A percentile compares a stretch with the other conserved stretches of the same genome.
phyloP scores from a whole-genome alignment of 2,329 filamentous ascomycete genomes.

The Tolypocladium pustulatum region DNA sequence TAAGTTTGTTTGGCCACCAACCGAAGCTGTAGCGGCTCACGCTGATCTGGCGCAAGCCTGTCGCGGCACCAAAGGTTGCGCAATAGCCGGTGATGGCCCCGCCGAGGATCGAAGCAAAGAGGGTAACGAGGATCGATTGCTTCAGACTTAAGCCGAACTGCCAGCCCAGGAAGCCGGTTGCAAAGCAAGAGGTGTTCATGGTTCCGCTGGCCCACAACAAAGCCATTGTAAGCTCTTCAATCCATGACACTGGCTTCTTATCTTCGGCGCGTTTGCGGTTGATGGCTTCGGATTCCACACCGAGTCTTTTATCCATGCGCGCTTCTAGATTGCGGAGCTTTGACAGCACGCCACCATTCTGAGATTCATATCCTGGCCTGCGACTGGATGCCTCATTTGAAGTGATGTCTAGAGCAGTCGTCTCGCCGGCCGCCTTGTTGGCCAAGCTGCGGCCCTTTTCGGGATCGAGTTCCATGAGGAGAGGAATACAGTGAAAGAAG shows the following conservation, averaged over 20 bases:
- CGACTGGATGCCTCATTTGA: neutral
- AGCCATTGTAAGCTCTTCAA: conserved; percentile 36
- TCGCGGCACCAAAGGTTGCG: conserved; percentile 38
- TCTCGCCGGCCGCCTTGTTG: neutral
- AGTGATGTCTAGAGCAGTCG: neutral
- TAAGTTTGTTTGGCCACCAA: conserved; percentile 39
- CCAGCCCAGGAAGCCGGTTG: conserved; percentile 39
- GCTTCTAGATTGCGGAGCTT: conserved; percentile 29
- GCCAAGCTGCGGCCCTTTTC: neutral
- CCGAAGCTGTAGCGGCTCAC: conserved; percentile 38
- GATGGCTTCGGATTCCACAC: conserved; percentile 37
- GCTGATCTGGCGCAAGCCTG: conserved; percentile 39
- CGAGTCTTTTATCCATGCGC: conserved; percentile 32
- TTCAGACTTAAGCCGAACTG: conserved; percentile 34
- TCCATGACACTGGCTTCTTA: conserved; percentile 17
- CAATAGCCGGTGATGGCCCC: conserved; percentile 28
- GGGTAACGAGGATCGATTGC: conserved; percentile 31
- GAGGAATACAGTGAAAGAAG: neutral
- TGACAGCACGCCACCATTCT: conserved; percentile 18
- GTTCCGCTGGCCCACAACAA: conserved; percentile 40
- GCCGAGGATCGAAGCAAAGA: conserved; percentile 32
- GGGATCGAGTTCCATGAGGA: neutral
- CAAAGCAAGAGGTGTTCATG: conserved; percentile 40
- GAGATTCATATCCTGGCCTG: neutral
- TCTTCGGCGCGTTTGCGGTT: conserved; percentile 34